Base-by-base conservation (phyloP, 75 land plant species). In the Chamaecyparis obtusa region DNA sequence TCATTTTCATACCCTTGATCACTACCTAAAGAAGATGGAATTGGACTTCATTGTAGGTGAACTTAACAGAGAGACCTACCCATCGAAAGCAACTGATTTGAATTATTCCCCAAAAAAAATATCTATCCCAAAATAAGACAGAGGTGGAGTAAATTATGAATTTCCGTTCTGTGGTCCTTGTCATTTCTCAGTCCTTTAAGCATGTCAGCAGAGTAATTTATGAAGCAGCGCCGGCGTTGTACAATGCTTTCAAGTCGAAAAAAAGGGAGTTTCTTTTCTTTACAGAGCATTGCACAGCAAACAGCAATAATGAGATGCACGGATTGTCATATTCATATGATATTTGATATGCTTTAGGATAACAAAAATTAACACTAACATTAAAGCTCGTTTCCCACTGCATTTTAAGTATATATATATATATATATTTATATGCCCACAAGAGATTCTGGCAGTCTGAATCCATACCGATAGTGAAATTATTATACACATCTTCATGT, bases 181-280 rank as follows among this genome's bases (percentile, higher is more conserved):
- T 64, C 15, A 51, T 51, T 51, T 13, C 54, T 51, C 27, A 64
- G 69, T 64, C 69, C 69, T 64, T 57, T 19, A 16, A 57, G 17
- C 60, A 57, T 16, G 69, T 64, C 60, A 16, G 69, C n/a, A 24
- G n/a, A 21, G 69, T 6, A 64, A 64, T 64, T 64, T 64, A 64
- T 64, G 69, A 64, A 24, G 69, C 69, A 64, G 69, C 69, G 69
- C 69, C 69, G 69, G 69, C 69, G 69, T 64, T 64, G 69, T 64
- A 64, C 69, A 64, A 64, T 24, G 27, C 8, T 21, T 24, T 7
- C 27, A 64, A 64, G 27, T 64, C 24, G 2, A 5, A 64, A 7
- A 21, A 64, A 21, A 64, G 69, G 69, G 24, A 1, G 7, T 24
- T 64, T 21, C 27, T 64, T 64, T 24, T 21, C 27, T 64, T 64